Evolutionary conservation across 305 asterid genomes (phyloP).

Genomic region (Fraxinus greggii): DNA sequence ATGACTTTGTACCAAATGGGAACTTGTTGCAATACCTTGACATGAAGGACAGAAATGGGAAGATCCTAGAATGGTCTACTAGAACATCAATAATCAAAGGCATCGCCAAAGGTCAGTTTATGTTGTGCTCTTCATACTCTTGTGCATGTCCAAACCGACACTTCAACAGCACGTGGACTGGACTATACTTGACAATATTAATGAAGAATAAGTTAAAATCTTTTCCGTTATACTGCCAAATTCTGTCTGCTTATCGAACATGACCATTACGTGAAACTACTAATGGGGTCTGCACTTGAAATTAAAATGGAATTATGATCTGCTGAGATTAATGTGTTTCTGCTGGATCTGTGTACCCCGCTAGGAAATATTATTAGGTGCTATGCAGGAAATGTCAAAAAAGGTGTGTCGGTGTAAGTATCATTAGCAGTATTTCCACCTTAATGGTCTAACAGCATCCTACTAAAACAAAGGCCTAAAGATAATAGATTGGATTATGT

Average conservation of each 20-base stretch:
- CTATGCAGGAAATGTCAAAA: background rate
- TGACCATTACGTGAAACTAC: background rate
- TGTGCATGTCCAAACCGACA: background rate
- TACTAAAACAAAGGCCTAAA: background rate
- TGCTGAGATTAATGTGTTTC: background rate
- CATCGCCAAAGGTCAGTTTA: constrained; percentile 71
- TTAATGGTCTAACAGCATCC: background rate
- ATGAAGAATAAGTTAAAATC: background rate
- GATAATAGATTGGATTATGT: background rate
- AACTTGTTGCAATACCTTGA: constrained; percentile 74
- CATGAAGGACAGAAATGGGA: constrained; percentile 46
- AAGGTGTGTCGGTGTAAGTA: background rate
- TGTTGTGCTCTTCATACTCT: background rate
- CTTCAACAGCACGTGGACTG: background rate
- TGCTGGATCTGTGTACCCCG: background rate
- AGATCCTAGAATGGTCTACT: constrained; percentile 76
- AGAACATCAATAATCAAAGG: constrained; percentile 72
- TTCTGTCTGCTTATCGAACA: background rate
- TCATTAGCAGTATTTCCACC: background rate
- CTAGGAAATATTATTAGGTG: background rate
- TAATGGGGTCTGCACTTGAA: background rate
- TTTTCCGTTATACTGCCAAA: background rate
- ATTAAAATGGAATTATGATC: no score
- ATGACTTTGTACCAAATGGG: constrained; percentile 78
- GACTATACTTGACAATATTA: background rate